Percentiles rank a stretch among this genome's conserved stretches.
Evolutionary conservation across 2,329 filamentous ascomycete genomes (phyloP).

Genomic region (Colletotrichum musae): DNA sequence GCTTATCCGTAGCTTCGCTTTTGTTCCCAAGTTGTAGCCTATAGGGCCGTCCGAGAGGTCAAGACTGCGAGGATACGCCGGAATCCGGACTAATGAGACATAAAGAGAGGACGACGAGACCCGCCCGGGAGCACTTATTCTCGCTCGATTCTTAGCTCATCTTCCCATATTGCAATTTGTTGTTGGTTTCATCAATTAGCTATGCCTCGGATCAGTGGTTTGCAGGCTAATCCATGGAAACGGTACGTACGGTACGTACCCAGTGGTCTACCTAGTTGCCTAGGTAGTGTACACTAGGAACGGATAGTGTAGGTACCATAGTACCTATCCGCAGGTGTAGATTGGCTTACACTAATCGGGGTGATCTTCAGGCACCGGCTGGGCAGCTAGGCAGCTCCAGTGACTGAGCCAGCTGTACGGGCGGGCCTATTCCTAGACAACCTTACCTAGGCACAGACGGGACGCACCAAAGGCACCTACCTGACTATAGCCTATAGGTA

Average conservation of each 20-base stretch:
- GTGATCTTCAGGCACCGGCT: conserved; percentile 17
- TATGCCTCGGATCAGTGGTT: background rate
- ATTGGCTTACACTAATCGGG: background rate
- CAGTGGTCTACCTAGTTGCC: background rate
- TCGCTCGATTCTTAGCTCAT: background rate
- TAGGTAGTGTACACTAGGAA: no score
- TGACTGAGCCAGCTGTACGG: no score
- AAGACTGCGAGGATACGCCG: background rate
- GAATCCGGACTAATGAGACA: background rate
- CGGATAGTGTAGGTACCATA: no score
- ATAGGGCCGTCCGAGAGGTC: no score
- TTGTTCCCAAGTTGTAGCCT: no score
- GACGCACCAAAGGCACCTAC: no score
- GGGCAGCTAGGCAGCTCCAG: no score
- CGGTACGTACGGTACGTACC: no score
- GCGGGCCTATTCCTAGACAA: no score
- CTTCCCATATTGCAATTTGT: background rate
- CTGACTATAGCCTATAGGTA: no score
- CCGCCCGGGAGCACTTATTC: background rate
- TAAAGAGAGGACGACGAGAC: background rate
- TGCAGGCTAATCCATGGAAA: conserved; percentile 13
- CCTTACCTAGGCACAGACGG: no score
- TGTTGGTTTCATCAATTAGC: background rate
- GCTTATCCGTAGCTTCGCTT: no score
- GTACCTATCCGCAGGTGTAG: background rate